Percentiles rank a stretch among this genome's conserved stretches.
These are phyloP conservation scores for Calonectria naviculata DNA, from an alignment of 2,329 filamentous ascomycete genomes.

Conservation along the genomic window DNA sequence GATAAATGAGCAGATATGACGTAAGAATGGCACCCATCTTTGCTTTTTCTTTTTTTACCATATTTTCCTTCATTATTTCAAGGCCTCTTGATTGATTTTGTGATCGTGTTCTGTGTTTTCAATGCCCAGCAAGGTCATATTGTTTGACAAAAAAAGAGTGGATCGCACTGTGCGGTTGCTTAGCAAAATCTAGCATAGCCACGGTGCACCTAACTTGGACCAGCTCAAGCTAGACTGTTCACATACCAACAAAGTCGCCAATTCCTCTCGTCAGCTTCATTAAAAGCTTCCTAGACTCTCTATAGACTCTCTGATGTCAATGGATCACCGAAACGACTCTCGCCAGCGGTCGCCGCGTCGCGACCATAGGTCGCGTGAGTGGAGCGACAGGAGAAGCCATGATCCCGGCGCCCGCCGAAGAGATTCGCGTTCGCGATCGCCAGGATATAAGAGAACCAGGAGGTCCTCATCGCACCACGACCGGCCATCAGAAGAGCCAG, in stretches of 20 bases:
- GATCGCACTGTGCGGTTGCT: constrained; percentile 40
- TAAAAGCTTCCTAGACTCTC: not conserved
- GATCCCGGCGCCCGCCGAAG: constrained; percentile 24
- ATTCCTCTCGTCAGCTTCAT: not conserved
- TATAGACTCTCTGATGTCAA: not conserved
- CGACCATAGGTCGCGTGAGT: constrained; percentile 30
- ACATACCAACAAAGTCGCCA: not conserved
- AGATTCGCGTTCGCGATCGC: constrained; percentile 37
- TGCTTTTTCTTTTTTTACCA: no score
- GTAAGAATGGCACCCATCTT: no score
- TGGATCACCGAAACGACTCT: constrained; percentile 28
- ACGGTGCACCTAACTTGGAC: constrained; percentile 19
- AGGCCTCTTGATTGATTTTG: no score
- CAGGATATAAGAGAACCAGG: constrained; percentile 29
- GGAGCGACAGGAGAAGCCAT: constrained; percentile 27
- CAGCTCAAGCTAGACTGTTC: constrained; percentile 1
- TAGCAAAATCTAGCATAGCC: constrained; percentile 32
- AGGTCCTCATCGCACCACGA: constrained; percentile 29
- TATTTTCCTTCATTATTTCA: no score
- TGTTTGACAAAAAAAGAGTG: constrained; percentile 24
- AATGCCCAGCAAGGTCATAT: not conserved
- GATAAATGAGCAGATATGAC: no score
- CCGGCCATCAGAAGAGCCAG: constrained; percentile 25
- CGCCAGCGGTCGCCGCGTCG: constrained; percentile 36
- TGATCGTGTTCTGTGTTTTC: not conserved